These are phyloP conservation scores for Lasiodiplodia theobromae DNA, from an alignment of 2,329 filamentous ascomycete genomes.

Conservation along the genomic window DNA sequence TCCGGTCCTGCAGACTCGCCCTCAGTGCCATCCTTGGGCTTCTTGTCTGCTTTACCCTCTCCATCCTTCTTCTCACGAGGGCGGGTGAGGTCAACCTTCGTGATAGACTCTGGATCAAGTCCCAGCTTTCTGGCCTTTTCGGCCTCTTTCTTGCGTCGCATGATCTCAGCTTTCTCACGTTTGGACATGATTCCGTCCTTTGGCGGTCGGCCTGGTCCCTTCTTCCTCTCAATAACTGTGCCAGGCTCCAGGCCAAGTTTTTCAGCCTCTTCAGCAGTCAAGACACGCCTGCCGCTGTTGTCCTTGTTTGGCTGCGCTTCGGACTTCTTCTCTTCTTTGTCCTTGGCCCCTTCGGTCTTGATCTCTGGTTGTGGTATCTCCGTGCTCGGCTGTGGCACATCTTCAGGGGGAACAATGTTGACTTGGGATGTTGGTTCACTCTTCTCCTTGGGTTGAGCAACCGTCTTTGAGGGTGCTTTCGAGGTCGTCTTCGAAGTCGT, in stretches of 20 bases:
- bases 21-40: conserved; percentile 41
- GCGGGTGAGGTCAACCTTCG: conserved; percentile 45
- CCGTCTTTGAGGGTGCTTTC: conserved; percentile 33
- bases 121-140: conserved; percentile 49
- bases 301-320: conserved; percentile 22
- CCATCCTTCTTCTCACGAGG: conserved; percentile 45
- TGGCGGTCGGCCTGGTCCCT: conserved; percentile 80
- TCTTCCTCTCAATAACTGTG: conserved; percentile 61
- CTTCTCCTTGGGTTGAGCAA: conserved; percentile 36
- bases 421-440: conserved; percentile 22
- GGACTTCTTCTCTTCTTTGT: conserved; percentile 27
- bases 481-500: conserved; percentile 39
- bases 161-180: conserved; percentile 70
- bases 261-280: conserved; percentile 48
- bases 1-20: conserved; percentile 34
- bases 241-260: conserved; percentile 49
- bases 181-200: conserved; percentile 88
- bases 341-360: conserved; percentile 26
- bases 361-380: conserved; percentile 31
- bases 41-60: conserved; percentile 40
- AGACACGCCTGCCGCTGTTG: conserved; percentile 30
- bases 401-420: conserved; percentile 25
- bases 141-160: conserved; percentile 64
- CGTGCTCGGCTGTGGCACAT: conserved; percentile 28
- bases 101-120: conserved; percentile 43